Conservation (phyloP, 352 stramenopile species). For the Pilasporangium apinafurcum region DNA sequence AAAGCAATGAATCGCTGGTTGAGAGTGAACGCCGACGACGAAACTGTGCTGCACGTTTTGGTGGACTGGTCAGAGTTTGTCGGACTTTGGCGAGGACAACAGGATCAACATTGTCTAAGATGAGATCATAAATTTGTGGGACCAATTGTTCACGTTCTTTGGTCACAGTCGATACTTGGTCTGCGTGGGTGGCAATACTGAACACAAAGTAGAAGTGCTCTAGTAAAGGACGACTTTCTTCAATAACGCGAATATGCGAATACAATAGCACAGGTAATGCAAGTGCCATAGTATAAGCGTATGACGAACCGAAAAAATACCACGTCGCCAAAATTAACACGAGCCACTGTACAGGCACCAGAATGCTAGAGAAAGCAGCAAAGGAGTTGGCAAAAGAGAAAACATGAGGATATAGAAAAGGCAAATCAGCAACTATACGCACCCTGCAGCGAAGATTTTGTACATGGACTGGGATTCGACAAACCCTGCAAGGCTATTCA, state of each 20-base stretch:
- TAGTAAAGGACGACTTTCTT: conserved; percentile 70
- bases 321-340: conserved; percentile 49
- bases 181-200: conserved; percentile 55
- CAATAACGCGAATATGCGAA: conserved; percentile 70
- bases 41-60: conserved; percentile 17
- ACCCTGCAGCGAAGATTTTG: conserved; percentile 68
- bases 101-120: conserved; percentile 44
- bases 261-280: conserved; percentile 61
- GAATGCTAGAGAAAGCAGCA: conserved; percentile 21
- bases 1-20: conserved; percentile 39
- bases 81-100: conserved; percentile 46
- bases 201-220: conserved; percentile 75
- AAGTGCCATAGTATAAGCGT: conserved; percentile 52
- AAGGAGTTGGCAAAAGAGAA: conserved; percentile 5
- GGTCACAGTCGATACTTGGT: conserved; percentile 47
- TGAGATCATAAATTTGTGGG: conserved; percentile 46
- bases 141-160: conserved; percentile 46
- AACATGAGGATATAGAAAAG: background rate
- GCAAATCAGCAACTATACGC: conserved; percentile 7
- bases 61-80: conserved; percentile 42
- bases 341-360: conserved; percentile 66
- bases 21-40: conserved; percentile 28
- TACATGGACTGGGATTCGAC: conserved; percentile 78
- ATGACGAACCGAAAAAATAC: conserved; percentile 44
- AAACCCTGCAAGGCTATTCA: conserved; percentile 61